A percentile compares a stretch with the other conserved stretches of the same genome.
Conservation (phyloP, 257 asterid genomes). For the Nicotiana tabacum region DNA sequence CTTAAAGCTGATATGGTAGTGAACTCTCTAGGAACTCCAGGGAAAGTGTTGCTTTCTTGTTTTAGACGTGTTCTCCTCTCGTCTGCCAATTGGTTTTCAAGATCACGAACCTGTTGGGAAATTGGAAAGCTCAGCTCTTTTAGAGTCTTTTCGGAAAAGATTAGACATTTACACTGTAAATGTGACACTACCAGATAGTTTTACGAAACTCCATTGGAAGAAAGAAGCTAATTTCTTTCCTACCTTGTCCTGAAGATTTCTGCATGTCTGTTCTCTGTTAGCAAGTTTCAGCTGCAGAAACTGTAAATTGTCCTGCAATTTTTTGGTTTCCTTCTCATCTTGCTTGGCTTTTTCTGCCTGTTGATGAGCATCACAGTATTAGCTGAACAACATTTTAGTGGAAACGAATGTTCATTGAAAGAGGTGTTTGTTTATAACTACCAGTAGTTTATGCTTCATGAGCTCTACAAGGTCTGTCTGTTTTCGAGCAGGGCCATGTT, state of each 20-base stretch:
- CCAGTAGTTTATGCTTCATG: constrained; percentile 78
- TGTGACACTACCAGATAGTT: neutral
- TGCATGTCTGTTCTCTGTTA: constrained; percentile 73
- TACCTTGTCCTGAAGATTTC: constrained; percentile 90
- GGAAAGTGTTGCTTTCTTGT: constrained; percentile 72
- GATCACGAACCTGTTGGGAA: constrained; percentile 67
- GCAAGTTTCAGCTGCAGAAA: constrained; percentile 66
- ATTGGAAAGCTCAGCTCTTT: constrained; percentile 3
- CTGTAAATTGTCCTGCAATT: constrained; percentile 79
- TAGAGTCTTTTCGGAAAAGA: constrained; percentile 1
- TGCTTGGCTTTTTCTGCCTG: constrained; percentile 89
- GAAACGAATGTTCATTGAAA: neutral
- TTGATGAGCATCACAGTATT: constrained; percentile 20
- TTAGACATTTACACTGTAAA: neutral
- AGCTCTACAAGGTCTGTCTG: constrained; percentile 67
- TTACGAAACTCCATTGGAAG: neutral
- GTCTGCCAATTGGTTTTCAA: constrained; percentile 78
- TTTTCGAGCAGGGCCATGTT: constrained; percentile 86
- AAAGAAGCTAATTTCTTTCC: neutral
- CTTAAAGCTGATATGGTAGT: constrained; percentile 29
- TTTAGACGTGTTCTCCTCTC: constrained; percentile 76
- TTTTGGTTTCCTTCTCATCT: constrained; percentile 84
- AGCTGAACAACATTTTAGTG: constrained; percentile 3
- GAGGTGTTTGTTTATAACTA: constrained; percentile 25
- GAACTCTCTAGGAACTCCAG: constrained; percentile 44